Conservation (phyloP, 148 eudicot genomes). For the Beta vulgaris region DNA sequence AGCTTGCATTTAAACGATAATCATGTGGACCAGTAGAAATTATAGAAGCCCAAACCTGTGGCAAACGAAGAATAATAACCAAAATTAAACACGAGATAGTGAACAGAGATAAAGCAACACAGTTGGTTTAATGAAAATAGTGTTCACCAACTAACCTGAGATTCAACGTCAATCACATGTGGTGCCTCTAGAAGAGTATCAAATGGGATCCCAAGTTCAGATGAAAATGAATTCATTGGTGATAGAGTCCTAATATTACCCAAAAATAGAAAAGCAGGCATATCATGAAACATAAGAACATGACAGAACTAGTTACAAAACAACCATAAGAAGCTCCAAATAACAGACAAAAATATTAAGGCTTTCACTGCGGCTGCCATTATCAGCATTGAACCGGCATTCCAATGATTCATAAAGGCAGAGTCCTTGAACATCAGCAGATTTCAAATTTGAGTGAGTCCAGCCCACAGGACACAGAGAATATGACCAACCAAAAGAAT, state of each 20-base stretch:
- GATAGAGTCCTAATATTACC: conserved; percentile 71
- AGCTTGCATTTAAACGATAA: conserved; percentile 86
- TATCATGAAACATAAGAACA: neutral
- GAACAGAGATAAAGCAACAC: conserved; percentile 10
- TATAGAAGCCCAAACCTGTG: conserved; percentile 80
- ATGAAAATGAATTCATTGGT: conserved; percentile 85
- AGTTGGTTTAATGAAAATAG: neutral
- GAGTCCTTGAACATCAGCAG: neutral
- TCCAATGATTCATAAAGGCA: neutral
- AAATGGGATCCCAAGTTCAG: conserved; percentile 92
- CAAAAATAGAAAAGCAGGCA: neutral
- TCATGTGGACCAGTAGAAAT: conserved; percentile 67
- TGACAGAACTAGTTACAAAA: neutral
- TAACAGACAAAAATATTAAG: neutral
- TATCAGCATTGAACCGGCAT: neutral
- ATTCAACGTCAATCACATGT: conserved; percentile 78
- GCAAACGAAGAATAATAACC: conserved; percentile 1
- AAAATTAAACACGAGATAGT: conserved; percentile 2
- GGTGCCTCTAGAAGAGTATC: conserved; percentile 89
- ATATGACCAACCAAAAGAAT: neutral
- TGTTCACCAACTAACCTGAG: conserved; percentile 54
- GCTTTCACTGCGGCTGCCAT: neutral
- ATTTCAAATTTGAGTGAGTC: neutral
- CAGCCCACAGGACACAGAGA: neutral
- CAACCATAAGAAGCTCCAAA: neutral